Evolutionary conservation across 257 asterid genomes (phyloP).

Genomic region (Vinca minor): DNA sequence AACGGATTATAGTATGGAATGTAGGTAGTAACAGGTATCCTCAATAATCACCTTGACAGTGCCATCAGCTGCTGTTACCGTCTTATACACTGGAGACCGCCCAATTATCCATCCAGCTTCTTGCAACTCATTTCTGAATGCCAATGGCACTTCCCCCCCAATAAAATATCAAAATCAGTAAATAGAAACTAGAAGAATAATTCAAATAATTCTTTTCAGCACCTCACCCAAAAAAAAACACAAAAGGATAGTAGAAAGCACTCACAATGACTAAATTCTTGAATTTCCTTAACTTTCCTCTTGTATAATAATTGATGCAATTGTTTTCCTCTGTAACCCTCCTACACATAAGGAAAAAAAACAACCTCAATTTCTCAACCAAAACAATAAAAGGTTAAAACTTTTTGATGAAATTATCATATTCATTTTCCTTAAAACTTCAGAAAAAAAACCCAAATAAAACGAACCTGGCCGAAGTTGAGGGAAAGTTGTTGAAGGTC

Average conservation of each 20-base stretch:
- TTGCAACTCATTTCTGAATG: conserved; percentile 65
- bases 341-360: conserved; percentile 30
- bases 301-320: conserved; percentile 77
- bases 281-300: conserved; percentile 67
- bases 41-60: conserved; percentile 61
- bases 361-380: not conserved
- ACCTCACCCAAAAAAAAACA: not conserved
- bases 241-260: not conserved
- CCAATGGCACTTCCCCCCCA: conserved; percentile 60
- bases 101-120: conserved; percentile 90
- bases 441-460: not conserved
- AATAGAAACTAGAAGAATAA: not conserved
- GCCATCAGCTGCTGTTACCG: conserved; percentile 79
- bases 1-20: too few species aligned
- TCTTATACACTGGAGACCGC: conserved; percentile 56
- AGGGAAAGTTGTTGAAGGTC: conserved; percentile 71
- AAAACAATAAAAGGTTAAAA: too few species aligned
- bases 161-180: conserved; percentile 4
- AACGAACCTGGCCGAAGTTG: conserved; percentile 58
- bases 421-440: not conserved
- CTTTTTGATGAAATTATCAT: not conserved
- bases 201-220: conserved; percentile 27
- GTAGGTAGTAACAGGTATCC: conserved; percentile 5
- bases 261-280: conserved; percentile 71
- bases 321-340: conserved; percentile 81